These are phyloP conservation scores for Aspergillus phoenicis DNA, from an alignment of 2,329 filamentous ascomycete species.

Conservation along the genomic window DNA sequence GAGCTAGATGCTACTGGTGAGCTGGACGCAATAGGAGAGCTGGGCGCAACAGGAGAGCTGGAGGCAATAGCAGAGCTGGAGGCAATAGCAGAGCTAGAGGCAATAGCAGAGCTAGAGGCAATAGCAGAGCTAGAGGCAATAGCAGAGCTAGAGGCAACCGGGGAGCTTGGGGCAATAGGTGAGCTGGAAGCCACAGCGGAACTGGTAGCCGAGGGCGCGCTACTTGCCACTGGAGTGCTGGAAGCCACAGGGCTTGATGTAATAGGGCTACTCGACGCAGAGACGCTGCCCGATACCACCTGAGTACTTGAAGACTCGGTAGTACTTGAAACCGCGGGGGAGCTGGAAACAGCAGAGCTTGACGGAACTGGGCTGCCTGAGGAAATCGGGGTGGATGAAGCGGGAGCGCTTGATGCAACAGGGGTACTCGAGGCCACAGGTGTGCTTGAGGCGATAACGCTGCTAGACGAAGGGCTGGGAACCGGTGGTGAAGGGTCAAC, in stretches of 20 bases:
- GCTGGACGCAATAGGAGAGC: constrained; percentile 2
- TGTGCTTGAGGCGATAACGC: constrained; percentile 7
- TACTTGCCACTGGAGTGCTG: constrained; percentile 2
- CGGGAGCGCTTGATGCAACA: not conserved
- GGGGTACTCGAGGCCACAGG: not conserved
- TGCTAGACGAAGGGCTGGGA: constrained; percentile 18
- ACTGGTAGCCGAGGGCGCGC: constrained; percentile 6
- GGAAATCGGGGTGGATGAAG: not conserved
- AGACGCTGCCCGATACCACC: no score
- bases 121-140: not conserved
- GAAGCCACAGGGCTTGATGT: not conserved
- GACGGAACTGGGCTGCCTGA: constrained; percentile 4
- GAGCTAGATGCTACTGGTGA: no score
- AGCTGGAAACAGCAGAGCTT: constrained; percentile 8
- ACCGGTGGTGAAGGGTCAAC: constrained; percentile 29
- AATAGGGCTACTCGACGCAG: not conserved
- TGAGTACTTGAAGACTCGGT: no score
- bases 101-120: not conserved
- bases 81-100: no score
- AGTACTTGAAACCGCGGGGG: not conserved
- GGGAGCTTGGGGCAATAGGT: no score
- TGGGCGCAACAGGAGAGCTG: constrained; percentile 8
- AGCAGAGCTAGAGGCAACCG: not conserved
- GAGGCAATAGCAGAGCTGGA: not conserved
- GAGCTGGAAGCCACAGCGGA: no score